These are phyloP conservation scores for Cenchrus fungigraminus DNA, from an alignment of 176 grass and related monocot genomes.

Conservation along the genomic window DNA sequence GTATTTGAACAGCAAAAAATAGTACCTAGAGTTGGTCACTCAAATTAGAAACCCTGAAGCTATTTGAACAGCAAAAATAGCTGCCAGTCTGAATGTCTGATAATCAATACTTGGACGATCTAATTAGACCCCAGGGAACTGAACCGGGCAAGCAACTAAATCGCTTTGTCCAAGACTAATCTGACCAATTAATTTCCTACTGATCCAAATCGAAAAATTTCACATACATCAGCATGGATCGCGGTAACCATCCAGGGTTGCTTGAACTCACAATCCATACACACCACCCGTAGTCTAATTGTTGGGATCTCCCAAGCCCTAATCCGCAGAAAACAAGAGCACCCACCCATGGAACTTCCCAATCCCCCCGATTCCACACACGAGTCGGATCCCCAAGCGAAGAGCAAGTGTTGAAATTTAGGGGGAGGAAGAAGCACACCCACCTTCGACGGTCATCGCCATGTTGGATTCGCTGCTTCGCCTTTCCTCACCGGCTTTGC, in stretches of 20 bases:
- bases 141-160: not conserved
- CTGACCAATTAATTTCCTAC: not conserved
- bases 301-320: not conserved
- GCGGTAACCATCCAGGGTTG: not conserved
- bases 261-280: not conserved
- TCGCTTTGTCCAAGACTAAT: not conserved
- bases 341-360: not conserved
- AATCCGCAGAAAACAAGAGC: not conserved
- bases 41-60: not conserved
- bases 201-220: not conserved
- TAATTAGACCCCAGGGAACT: not conserved
- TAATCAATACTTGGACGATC: not conserved
- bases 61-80: conserved; percentile 10
- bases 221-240: not conserved
- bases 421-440: not conserved
- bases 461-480: not conserved
- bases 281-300: not conserved
- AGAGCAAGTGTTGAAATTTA: not conserved
- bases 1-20: not conserved
- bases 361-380: not conserved
- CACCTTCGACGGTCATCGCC: conserved; percentile 87
- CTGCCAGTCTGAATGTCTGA: not conserved
- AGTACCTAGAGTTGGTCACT: conserved; percentile 16
- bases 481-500: not conserved
- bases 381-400: not conserved